phyloP scores from a whole-genome alignment of 257 asterid species.

The Solanum pennellii region DNA sequence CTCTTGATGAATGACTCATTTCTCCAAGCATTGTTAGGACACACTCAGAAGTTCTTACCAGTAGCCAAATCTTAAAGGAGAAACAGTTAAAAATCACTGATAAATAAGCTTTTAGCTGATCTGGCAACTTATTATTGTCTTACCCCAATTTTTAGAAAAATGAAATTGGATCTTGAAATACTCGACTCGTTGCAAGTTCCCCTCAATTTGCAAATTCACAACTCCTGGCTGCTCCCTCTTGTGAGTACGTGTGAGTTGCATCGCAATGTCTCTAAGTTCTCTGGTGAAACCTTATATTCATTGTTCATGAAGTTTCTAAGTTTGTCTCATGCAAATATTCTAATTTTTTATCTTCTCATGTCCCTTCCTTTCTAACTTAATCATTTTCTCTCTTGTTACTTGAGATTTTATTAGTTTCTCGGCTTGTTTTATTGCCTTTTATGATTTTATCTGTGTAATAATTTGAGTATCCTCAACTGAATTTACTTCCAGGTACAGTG shows the following conservation, averaged over 20 bases:
- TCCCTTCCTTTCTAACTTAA: background rate
- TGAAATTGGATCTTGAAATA: background rate
- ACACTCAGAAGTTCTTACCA: background rate
- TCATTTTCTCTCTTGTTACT: background rate
- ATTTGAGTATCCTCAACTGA: background rate
- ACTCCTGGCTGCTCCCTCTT: background rate
- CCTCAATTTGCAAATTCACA: background rate
- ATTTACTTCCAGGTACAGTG: conserved; percentile 33
- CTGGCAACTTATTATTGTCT: background rate
- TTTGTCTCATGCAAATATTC: background rate
- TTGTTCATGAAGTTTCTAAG: background rate
- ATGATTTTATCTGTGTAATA: background rate
- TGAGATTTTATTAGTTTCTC: background rate
- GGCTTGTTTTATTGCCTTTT: background rate
- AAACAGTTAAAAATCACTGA: background rate
- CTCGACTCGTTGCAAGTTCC: background rate
- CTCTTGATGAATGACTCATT: background rate
- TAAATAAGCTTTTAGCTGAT: background rate
- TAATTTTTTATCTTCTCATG: background rate
- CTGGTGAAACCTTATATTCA: background rate
- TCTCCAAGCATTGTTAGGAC: background rate
- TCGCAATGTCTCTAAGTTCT: background rate
- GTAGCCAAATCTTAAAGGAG: background rate
- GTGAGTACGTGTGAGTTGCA: background rate
- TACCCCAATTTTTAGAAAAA: background rate